Evolutionary conservation across 805 yeast genomes (phyloP).

Genomic region (Saccharomycopsis sp.): DNA sequence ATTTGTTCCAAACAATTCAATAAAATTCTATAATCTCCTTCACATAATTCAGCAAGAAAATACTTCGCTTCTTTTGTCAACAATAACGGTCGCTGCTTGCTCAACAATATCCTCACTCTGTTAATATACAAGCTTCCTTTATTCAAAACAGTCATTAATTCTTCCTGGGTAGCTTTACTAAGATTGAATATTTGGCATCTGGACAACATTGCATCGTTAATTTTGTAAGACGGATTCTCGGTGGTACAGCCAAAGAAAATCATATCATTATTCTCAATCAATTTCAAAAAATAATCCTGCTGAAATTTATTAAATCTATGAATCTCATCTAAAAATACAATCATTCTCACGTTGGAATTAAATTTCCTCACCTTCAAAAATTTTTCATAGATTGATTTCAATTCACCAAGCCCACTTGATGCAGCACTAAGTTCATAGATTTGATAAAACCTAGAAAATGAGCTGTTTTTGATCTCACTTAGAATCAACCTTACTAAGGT

Average conservation of each 20-base stretch:
- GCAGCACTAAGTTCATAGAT: conserved; percentile 87
- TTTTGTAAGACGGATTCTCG: conserved; percentile 81
- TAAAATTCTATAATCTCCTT: conserved; percentile 86
- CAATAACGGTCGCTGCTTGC: conserved; percentile 10
- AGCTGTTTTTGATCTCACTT: conserved; percentile 26
- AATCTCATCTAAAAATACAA: conserved; percentile 86
- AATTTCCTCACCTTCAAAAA: conserved; percentile 28
- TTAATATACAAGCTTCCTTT: conserved; percentile 57
- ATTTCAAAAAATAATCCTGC: conserved; percentile 81
- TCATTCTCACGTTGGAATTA: conserved; percentile 44
- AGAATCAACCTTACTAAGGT: conserved; percentile 56
- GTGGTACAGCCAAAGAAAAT: conserved; percentile 91
- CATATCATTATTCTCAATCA: conserved; percentile 77
- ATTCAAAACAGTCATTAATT: conserved; percentile 45
- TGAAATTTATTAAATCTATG: conserved; percentile 83
- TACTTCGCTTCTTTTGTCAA: conserved; percentile 47
- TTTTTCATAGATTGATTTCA: conserved; percentile 51
- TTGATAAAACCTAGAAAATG: conserved; percentile 27
- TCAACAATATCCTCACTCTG: conserved; percentile 27
- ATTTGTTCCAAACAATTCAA: conserved; percentile 70
- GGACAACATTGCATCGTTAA: conserved; percentile 77
- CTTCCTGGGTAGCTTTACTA: conserved; percentile 41
- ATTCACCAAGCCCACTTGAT: conserved; percentile 55
- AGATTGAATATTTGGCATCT: conserved; percentile 79
- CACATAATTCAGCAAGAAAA: conserved; percentile 63